Evolutionary conservation across 1,284 basidiomycete genomes (phyloP).

Genomic region (Naganishia sp.): DNA sequence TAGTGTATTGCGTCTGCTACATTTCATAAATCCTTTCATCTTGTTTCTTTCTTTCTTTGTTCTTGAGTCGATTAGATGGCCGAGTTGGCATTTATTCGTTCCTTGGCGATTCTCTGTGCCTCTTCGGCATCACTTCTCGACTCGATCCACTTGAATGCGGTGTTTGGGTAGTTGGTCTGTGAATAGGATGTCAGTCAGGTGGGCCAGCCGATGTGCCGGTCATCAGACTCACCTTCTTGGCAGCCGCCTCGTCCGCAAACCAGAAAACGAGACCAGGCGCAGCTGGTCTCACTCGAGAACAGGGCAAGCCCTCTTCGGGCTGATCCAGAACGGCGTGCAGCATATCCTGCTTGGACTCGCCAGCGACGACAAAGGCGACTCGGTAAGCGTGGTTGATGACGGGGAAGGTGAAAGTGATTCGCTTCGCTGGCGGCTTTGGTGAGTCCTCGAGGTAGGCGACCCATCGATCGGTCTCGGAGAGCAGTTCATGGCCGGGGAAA

Average conservation of each 20-base stretch:
- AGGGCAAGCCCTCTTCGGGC: slow-evolving; percentile 78
- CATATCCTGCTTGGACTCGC: slow-evolving; percentile 79
- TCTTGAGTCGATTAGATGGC: slow-evolving; percentile 20
- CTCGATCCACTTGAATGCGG: slow-evolving; percentile 54
- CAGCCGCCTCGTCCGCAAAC: slow-evolving; percentile 82
- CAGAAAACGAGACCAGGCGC: slow-evolving; percentile 85
- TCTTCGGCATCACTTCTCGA: slow-evolving; percentile 53
- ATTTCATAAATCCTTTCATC: neutral
- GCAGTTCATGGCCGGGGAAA: slow-evolving; percentile 87
- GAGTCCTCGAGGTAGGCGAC: slow-evolving; percentile 90
- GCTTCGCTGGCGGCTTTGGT: slow-evolving; percentile 86
- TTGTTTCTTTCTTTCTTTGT: neutral
- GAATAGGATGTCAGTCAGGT: neutral
- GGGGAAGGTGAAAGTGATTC: slow-evolving; percentile 86
- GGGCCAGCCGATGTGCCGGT: neutral
- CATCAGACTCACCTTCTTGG: slow-evolving; percentile 49
- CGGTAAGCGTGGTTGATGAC: slow-evolving; percentile 89
- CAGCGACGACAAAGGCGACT: slow-evolving; percentile 85
- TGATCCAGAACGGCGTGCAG: slow-evolving; percentile 78
- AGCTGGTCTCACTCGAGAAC: slow-evolving; percentile 77
- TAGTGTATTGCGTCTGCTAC: neutral
- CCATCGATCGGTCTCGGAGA: slow-evolving; percentile 86
- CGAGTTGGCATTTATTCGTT: slow-evolving; percentile 28
- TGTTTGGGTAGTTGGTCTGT: slow-evolving; percentile 41
- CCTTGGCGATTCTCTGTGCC: slow-evolving; percentile 36